Base-by-base conservation (phyloP, 495 filamentous ascomycete genomes). In the Staphylotrichum longicolle region DNA sequence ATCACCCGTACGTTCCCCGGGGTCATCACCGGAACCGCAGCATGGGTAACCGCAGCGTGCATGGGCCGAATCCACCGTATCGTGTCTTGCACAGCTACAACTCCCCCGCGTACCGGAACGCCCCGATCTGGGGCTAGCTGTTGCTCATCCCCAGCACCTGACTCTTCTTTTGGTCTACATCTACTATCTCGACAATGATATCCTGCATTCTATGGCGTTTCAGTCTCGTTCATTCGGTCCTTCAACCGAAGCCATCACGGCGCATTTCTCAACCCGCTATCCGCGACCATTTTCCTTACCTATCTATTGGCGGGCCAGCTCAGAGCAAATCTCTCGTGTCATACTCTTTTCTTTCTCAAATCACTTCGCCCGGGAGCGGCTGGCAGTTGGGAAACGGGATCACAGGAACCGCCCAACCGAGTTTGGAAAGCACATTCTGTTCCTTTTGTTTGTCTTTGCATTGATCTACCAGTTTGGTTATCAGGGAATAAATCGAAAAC, bases 11-110 rank as follows among this genome's bases (percentile, higher is more conserved):
- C 20, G 61, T 66, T 2, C 68, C 75, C 27, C 75, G 72, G 8
- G 68, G 65, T 33, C 77, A 78, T 58, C 44, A 68, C 52, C 72
- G 77, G 12, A 74, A 74, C 57, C 72, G 70, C 50, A 79, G 78
- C 59, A 70, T 63, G 67, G 71, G 59, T 61, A 66, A 61, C 12
- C 68, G 58, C 12, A 51, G 14, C 39, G 60, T 32, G 0, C 48
- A 58, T 14, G 63, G 62, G 39, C 30, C 48, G 15, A 65, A 69
- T 15, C 58, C 63, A 14, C 78, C 73, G 10, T 79, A 75, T 51
- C 76, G 78, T 7, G 66, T 79, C 37, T 68, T 80, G 12, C 77
- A 80, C 58, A 79, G 77, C 60, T 80, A 80, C 59, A 78, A 80
- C 58, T 79, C 78, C 5, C 77, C 78, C 7, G 77, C 77, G 11